Base-by-base conservation (phyloP, 441 rosid genomes). In the Adansonia rubrostipa region DNA sequence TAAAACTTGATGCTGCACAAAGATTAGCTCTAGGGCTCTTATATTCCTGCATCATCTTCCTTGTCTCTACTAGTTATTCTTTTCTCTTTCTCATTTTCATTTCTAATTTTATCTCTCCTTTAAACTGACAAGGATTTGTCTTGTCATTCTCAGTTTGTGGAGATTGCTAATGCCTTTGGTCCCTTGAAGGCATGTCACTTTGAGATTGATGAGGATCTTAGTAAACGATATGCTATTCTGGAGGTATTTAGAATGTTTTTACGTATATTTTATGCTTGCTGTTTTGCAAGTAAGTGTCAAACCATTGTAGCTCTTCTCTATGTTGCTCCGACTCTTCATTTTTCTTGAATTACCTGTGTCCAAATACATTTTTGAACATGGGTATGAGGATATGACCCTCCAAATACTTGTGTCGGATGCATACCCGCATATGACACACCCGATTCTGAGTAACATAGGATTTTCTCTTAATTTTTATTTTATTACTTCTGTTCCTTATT, bases 121-220 rank as follows among this genome's bases (percentile, higher is more conserved):
- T 60, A 48, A 51, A 44, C 40, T 71, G 69, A 78, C 44, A 70
- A 48, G 51, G 40, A 15, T 65, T 65, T 79, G 60, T 81, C 58
- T 28, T 83, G 58, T 64, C 75, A 66, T 78, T 81, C 86, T 72
- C 88, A 96, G 99, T 76, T 96, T 51, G 79, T 85, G 93, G 98
- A 94, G 86, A 96, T 96, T 83, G 91, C 90, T 83, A 83, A 88
- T 80, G 86, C 89, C 72, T 96, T 94, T 84, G 99, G 99, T 86
- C 92, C 87, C 77, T 67, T 96, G 84, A 94, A 90, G 85, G 89
- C 94, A 62, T 96, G 77, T 85, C 96, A 87, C 78, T 86, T 88
- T 71, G 91, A 85, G 67, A 82, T 61, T 64, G 82, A 80, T 54
- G 66, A 80, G 80, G 88, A 84, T 83, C 81, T 51, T 22, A 78